Conservation (phyloP, 1,284 basidiomycete genomes). For the Trichosporon ovoides region DNA sequence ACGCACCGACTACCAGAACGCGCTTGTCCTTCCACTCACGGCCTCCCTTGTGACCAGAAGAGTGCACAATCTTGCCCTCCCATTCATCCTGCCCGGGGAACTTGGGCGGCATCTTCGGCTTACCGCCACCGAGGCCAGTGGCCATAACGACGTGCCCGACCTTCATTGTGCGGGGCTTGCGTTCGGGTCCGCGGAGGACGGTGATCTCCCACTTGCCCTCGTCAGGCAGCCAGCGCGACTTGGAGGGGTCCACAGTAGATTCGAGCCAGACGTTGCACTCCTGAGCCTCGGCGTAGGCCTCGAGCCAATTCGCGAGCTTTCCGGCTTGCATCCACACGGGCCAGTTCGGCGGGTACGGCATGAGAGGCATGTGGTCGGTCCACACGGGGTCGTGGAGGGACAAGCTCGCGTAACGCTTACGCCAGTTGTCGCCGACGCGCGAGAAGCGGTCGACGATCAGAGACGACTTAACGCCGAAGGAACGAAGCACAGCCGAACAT, state of each 20-base stretch:
- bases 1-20: slow-evolving; percentile 59
- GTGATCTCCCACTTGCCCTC: slow-evolving; percentile 57
- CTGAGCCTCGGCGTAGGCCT: slow-evolving; percentile 60
- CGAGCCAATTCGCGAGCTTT: slow-evolving; percentile 64
- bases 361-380: slow-evolving; percentile 33
- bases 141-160: slow-evolving; percentile 56
- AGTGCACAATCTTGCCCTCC: slow-evolving; percentile 58
- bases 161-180: slow-evolving; percentile 49
- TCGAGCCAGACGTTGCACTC: slow-evolving; percentile 65
- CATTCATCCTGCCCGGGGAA: slow-evolving; percentile 54
- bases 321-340: slow-evolving; percentile 38
- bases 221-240: slow-evolving; percentile 52
- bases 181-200: slow-evolving; percentile 44
- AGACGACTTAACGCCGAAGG: slow-evolving; percentile 55
- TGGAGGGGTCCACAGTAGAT: slow-evolving; percentile 49
- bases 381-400: slow-evolving; percentile 62
- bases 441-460: slow-evolving; percentile 57
- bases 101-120: slow-evolving; percentile 53
- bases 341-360: slow-evolving; percentile 37
- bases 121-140: slow-evolving; percentile 58
- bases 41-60: slow-evolving; percentile 54
- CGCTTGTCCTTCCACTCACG: slow-evolving; percentile 57
- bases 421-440: slow-evolving; percentile 59
- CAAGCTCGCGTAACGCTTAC: slow-evolving; percentile 55
- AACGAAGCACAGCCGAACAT: slow-evolving; percentile 58